Evolutionary conservation across 139 green algal genomes (phyloP).

Genomic region (Chlorella sp.): DNA sequence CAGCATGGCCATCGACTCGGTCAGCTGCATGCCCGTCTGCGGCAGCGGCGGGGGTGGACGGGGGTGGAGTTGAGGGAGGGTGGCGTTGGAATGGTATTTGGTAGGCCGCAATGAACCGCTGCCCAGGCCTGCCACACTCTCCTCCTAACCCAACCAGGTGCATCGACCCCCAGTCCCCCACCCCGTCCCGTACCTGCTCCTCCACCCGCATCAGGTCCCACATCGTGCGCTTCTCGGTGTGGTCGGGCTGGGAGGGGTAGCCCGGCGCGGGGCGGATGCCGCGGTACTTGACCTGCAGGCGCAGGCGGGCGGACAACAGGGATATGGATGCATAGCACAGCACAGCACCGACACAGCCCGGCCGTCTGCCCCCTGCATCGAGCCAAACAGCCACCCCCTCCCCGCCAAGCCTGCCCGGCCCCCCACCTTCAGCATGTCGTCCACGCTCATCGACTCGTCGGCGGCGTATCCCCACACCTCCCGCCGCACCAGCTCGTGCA

Average conservation of each 20-base stretch:
- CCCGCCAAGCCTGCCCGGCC: no score
- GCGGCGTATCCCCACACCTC: constrained; percentile 95
- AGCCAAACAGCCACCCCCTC: no score
- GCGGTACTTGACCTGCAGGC: constrained; percentile 95
- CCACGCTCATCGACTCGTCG: constrained; percentile 85
- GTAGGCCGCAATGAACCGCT: no score
- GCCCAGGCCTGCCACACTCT: no score
- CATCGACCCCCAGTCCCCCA: no score
- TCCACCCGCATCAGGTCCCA: constrained; percentile 94
- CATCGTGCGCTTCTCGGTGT: constrained; percentile 98
- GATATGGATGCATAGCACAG: no score
- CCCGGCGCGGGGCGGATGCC: constrained; percentile 97
- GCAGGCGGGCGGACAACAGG: no score
- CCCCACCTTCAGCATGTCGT: constrained; percentile 96
- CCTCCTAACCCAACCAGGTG: no score
- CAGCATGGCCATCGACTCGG: constrained; percentile 97
- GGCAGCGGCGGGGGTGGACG: background rate
- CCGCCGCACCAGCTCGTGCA: constrained; percentile 92
- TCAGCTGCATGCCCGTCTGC: constrained; percentile 88
- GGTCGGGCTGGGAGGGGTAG: constrained; percentile 99
- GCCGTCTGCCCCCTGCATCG: no score
- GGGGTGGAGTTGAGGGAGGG: background rate
- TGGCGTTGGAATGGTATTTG: no score
- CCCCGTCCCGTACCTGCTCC: constrained; percentile 45
- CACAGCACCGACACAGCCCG: no score